Base-by-base conservation (phyloP, 352 stramenopile species). In the Pilasporangium apinafurcum region DNA sequence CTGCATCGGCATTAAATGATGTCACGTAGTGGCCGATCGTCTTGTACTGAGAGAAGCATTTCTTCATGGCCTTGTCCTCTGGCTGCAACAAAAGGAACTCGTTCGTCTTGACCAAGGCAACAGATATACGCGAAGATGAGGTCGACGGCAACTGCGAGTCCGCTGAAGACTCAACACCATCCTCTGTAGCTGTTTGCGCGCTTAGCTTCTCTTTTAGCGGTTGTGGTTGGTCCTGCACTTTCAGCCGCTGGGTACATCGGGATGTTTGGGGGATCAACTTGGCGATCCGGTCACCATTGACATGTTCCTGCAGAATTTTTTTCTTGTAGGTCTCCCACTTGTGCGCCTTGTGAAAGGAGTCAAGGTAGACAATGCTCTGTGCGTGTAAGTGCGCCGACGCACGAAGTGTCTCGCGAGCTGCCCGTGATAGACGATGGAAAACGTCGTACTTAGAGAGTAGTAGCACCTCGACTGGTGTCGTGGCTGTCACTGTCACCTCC, bases 381-480 rank as follows among this genome's bases (percentile, higher is more conserved):
- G 59, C 61, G 26, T 70, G 68, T 14, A 47, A 57, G 6, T 78
- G 63, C 4, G 61, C 68, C 1, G 69, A 62, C 24, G 61, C 51
- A 5, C 71, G 66, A 2, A 86, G 45, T 1, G 62, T 82, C 44
- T 90, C 74, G 6, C 77, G 51, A 22, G 70, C 71, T 0, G 67
- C 57, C 0, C 64, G 62, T 1, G 77, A 84, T 1, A 90, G 39
- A 0, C 77, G 74, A 47, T 90, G 73, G 35, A 86, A 90, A 1
- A 87, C 73, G 37, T 90, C 77, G 46, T 90, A 85, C 43, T 90
- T 90, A 22, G 77, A 84, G 0, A 90, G 61, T 9, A 86, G 38
- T 10, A 90, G 52, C 13, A 85, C 53, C 27, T 90, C 71, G 0
- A 90, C 71, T 0, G 77, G 77, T 9, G 77, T 90, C 37, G 41